Conservation (phyloP, 805 yeast species). For the Spathaspora sp. region DNA sequence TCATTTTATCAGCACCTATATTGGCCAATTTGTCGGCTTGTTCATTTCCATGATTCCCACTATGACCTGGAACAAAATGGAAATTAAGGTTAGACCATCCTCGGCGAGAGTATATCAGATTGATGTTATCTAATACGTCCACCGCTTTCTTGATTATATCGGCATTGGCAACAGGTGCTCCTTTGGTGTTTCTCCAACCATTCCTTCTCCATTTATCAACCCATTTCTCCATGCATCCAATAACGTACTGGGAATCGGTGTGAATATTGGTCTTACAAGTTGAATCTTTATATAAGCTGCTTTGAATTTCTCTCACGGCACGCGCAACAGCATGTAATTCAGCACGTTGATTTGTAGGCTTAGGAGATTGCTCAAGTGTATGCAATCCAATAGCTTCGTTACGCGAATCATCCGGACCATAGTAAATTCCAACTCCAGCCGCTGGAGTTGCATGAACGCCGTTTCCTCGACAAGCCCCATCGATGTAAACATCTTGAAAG, state of each 20-base stretch:
- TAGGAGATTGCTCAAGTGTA: slow-evolving; percentile 13
- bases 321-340: slow-evolving; percentile 68
- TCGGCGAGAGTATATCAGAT: slow-evolving; percentile 26
- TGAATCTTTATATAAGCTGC: slow-evolving; percentile 22
- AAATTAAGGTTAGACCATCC: slow-evolving; percentile 42
- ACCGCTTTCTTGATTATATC: slow-evolving; percentile 43
- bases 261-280: slow-evolving; percentile 39
- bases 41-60: slow-evolving; percentile 68
- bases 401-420: slow-evolving; percentile 50
- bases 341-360: slow-evolving; percentile 76
- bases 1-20: slow-evolving; percentile 45
- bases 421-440: slow-evolving; percentile 78
- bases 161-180: slow-evolving; percentile 45
- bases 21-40: slow-evolving; percentile 75
- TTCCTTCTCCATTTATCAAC: slow-evolving; percentile 50
- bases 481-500: slow-evolving; percentile 51
- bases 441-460: slow-evolving; percentile 34
- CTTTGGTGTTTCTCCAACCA: slow-evolving; percentile 48
- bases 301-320: slow-evolving; percentile 45
- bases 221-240: slow-evolving; percentile 57
- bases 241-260: slow-evolving; percentile 72
- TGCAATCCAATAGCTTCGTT: slow-evolving; percentile 53
- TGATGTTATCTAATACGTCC: slow-evolving; percentile 30
- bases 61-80: slow-evolving; percentile 70
- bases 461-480: slow-evolving; percentile 71